Conservation (phyloP, 2,329 filamentous ascomycete species). For the Fusarium cicatricum region DNA sequence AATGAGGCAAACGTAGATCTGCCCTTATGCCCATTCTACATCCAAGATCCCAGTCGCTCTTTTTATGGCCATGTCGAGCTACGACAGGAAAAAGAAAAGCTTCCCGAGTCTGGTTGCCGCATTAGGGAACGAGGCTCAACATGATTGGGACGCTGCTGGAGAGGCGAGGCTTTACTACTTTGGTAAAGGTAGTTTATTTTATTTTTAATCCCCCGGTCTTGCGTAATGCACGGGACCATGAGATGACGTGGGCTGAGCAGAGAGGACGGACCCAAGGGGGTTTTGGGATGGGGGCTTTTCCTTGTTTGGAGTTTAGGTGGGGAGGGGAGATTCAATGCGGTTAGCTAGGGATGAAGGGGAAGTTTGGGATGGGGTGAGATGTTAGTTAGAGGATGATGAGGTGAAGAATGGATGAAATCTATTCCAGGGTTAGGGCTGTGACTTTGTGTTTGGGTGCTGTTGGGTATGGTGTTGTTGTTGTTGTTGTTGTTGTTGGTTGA, state of each 20-base stretch:
- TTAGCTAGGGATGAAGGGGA: no score
- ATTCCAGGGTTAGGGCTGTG: no score
- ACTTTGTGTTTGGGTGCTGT: no score
- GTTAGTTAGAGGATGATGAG: no score
- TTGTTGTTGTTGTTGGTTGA: no score
- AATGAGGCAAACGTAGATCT: constrained; percentile 21
- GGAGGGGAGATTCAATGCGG: not conserved
- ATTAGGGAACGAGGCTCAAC: constrained; percentile 21
- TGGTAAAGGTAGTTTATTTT: constrained; percentile 16
- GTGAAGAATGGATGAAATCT: no score
- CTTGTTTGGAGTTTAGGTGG: constrained; percentile 34
- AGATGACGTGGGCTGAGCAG: constrained; percentile 18
- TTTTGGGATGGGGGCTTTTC: constrained; percentile 29
- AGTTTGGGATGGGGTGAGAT: no score
- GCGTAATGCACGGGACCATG: constrained; percentile 8
- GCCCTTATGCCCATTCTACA: not conserved
- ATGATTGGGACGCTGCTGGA: constrained; percentile 29
- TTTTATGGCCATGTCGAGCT: not conserved
- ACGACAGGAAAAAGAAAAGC: constrained; percentile 25
- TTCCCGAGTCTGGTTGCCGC: constrained; percentile 11
- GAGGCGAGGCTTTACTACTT: constrained; percentile 48
- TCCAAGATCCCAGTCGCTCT: constrained; percentile 2
- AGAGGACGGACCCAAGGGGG: constrained; percentile 19
- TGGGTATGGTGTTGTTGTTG: no score
- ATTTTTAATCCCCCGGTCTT: constrained; percentile 7